Base-by-base conservation (phyloP, 2,329 filamentous ascomycete species). In the Pseudonectria buxi region DNA sequence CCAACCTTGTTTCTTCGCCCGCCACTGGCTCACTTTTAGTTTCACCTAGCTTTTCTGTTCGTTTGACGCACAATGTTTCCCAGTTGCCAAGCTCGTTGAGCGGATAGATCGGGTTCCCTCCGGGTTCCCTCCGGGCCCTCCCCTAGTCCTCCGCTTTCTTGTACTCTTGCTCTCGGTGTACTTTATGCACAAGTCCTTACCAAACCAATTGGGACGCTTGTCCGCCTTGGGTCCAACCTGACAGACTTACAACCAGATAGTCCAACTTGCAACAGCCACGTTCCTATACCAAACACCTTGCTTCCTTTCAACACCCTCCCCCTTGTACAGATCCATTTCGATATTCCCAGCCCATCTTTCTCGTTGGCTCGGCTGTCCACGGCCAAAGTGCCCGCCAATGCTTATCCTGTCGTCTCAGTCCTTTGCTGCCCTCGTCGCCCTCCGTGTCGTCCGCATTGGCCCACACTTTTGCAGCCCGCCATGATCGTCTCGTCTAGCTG, bases 401-500 rank as follows among this genome's bases (percentile, higher is more conserved):
- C 44, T 54, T 52, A 56, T 55, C 49, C 50, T 45, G 57, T 49
- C 51, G 55, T 49, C 33, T 37, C 44, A 40, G 39, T 41, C 41
- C 33, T 15, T 45, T 35, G 39, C 38, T 27, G 36, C 36, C 42
- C 39, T 44, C 35, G 31, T 45, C 45, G 35, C 47, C 41, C 45
- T 51, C 43, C 50, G 49, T 47, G 46, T 39, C 45, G 43, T 53
- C 51, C 43, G 45, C 44, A 40, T 51, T 47, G 53, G 54, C 47
- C 56, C 56, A 59, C 56, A 51, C 51, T 45, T 53, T 51, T 53
- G 53, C 53, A 56, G 50, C 49, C 54, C 51, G 52, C 57, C 51
- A 50, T 54, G 51, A 56, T 57, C 50, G 46, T 55, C 57, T 53
- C 47, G 45, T 41, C 45, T 47, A 51, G 47, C 37, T 41, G 41